Conservation (phyloP, 2,329 filamentous ascomycete genomes). For the Erysiphe pulchra region DNA sequence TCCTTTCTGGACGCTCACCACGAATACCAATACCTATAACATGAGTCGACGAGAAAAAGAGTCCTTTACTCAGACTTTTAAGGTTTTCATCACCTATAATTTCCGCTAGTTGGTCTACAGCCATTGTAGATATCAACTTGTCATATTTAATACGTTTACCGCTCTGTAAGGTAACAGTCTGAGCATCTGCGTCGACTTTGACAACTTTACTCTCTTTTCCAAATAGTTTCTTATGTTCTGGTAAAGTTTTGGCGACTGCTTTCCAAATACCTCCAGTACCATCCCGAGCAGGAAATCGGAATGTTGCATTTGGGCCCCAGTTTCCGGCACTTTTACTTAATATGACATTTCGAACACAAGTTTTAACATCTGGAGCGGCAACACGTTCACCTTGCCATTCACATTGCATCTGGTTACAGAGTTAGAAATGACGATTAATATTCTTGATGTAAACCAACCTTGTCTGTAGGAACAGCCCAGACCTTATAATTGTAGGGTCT, state of each 20-base stretch:
- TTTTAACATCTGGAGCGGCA: slow-evolving; percentile 86
- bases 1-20: slow-evolving; percentile 73
- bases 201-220: slow-evolving; percentile 63
- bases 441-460: slow-evolving; percentile 26
- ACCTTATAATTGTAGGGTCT: slow-evolving; percentile 99
- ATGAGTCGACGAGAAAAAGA: slow-evolving; percentile 94
- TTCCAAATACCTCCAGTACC: slow-evolving; percentile 99
- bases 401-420: slow-evolving; percentile 64
- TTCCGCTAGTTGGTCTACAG: slow-evolving; percentile 69
- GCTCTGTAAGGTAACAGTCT: slow-evolving; percentile 58
- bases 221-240: slow-evolving; percentile 74
- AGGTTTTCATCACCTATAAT: slow-evolving; percentile 74
- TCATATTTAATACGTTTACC: slow-evolving; percentile 77
- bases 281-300: slow-evolving; percentile 87
- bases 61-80: slow-evolving; percentile 56
- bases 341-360: slow-evolving; percentile 78
- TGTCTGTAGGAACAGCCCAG: slow-evolving; percentile 93
- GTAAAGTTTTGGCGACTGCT: slow-evolving; percentile 77
- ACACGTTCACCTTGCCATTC: slow-evolving; percentile 97
- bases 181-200: slow-evolving; percentile 66
- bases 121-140: slow-evolving; percentile 90
- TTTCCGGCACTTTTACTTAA: slow-evolving; percentile 87
- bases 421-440: neutral
- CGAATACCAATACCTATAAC: slow-evolving; percentile 91
- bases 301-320: slow-evolving; percentile 96